Evolutionary conservation across 2,329 filamentous ascomycete genomes (phyloP).

Genomic region (Diplodia mutila): DNA sequence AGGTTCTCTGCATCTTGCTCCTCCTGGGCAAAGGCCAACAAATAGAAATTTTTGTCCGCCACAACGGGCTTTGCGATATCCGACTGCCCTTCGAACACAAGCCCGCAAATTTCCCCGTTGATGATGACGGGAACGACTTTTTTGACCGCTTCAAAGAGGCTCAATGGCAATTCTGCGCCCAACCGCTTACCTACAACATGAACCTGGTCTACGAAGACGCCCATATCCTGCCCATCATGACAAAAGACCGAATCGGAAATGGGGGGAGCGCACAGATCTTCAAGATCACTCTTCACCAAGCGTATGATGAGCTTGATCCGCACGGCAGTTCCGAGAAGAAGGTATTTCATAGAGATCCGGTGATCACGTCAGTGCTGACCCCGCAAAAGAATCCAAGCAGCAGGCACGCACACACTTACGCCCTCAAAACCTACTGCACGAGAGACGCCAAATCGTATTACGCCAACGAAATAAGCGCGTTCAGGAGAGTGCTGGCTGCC

Average conservation of each 20-base stretch:
- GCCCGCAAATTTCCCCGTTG: neutral
- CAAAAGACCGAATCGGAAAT: neutral
- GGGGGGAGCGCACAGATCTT: neutral
- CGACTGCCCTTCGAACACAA: constrained; percentile 28
- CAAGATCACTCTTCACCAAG: constrained; percentile 26
- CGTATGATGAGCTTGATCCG: constrained; percentile 27
- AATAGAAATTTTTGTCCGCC: constrained; percentile 26
- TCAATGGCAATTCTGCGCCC: constrained; percentile 31
- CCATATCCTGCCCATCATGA: constrained; percentile 28
- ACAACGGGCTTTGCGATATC: constrained; percentile 25
- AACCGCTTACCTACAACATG: neutral
- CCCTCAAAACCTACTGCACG: constrained; percentile 30
- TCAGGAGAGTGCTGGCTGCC: constrained; percentile 4
- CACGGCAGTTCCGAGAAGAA: neutral
- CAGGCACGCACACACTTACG: constrained; percentile 18
- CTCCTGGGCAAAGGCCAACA: constrained; percentile 25
- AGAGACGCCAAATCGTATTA: constrained; percentile 25
- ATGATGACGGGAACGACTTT: neutral
- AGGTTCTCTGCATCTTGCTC: constrained; percentile 30
- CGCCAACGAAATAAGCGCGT: constrained; percentile 29
- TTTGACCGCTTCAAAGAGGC: constrained; percentile 26
- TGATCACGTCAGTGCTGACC: neutral
- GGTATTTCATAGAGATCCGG: too few relatives aligned
- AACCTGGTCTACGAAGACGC: constrained; percentile 3
- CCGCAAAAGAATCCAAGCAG: neutral